Evolutionary conservation across 441 rosid species (phyloP).

Genomic region (Croton setiger): DNA sequence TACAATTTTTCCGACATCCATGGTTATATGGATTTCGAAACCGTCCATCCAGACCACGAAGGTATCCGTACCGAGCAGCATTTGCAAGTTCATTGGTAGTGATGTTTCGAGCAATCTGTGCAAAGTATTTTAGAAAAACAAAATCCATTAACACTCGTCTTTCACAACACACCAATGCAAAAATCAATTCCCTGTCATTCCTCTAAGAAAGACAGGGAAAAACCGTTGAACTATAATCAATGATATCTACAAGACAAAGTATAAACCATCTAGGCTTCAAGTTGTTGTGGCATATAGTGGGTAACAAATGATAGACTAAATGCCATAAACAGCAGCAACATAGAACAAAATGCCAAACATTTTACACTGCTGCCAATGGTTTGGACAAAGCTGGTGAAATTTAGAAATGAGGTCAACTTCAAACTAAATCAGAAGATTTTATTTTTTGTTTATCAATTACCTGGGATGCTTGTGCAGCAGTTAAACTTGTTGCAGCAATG

Average conservation of each 20-base stretch:
- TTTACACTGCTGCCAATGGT: no score
- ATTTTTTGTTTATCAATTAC: constrained; percentile 30
- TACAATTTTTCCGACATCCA: constrained; percentile 81
- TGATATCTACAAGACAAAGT: not conserved
- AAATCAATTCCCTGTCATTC: not conserved
- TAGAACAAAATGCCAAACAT: not conserved
- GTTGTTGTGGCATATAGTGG: not conserved
- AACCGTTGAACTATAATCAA: not conserved
- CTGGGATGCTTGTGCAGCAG: constrained; percentile 68
- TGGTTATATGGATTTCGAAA: constrained; percentile 89
- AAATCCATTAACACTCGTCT: not conserved
- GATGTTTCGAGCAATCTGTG: constrained; percentile 84
- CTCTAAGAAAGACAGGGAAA: not conserved
- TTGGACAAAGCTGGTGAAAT: not conserved
- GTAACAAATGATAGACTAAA: not conserved
- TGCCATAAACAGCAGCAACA: not conserved
- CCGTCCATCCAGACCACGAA: constrained; percentile 68
- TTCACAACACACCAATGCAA: not conserved
- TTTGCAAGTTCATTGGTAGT: constrained; percentile 89
- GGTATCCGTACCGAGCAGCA: constrained; percentile 61
- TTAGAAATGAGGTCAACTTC: not conserved
- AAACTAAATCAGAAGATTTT: not conserved
- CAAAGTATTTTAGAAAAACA: not conserved
- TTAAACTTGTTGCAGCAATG: constrained; percentile 56
- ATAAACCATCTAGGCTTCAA: not conserved